These are phyloP conservation scores for Tricharina praecox DNA, from an alignment of 495 filamentous ascomycete species.

Conservation along the genomic window DNA sequence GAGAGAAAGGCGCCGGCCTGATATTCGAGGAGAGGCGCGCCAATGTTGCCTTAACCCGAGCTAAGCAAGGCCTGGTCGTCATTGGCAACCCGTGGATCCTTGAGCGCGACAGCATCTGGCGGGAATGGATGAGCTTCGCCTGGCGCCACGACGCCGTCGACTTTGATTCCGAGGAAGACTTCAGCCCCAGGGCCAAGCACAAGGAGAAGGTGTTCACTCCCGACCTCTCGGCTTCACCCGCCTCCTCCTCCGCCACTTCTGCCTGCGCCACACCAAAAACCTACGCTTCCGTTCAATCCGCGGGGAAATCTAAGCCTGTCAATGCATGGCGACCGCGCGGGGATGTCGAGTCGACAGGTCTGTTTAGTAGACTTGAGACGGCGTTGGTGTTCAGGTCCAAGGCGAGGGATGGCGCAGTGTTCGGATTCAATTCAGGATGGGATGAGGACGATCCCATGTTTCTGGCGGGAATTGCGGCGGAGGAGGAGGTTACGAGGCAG, in stretches of 20 bases:
- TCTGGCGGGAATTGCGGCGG: constrained; percentile 23
- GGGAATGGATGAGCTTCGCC: constrained; percentile 31
- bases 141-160: constrained; percentile 24
- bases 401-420: constrained; percentile 16
- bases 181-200: not conserved
- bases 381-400: constrained; percentile 23
- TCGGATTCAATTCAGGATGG: constrained; percentile 19
- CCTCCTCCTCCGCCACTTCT: not conserved
- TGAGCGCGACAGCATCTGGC: constrained; percentile 31
- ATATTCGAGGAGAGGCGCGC: constrained; percentile 33
- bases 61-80: constrained; percentile 37
- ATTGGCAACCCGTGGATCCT: constrained; percentile 36
- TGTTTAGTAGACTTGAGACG: constrained; percentile 22
- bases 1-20: constrained; percentile 33
- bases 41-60: constrained; percentile 41
- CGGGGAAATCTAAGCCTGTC: constrained; percentile 11
- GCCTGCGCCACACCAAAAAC: not conserved
- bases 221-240: no score
- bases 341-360: constrained; percentile 20
- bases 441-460: constrained; percentile 27
- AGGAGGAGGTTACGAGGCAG: constrained; percentile 19
- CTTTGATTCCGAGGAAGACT: constrained; percentile 11
- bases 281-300: not conserved
- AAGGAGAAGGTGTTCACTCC: not conserved
- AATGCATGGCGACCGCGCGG: constrained; percentile 21